A percentile compares a stretch with the other conserved stretches of the same genome.
Conservation (phyloP, 2,329 filamentous ascomycete species). For the Coniella vitis region DNA sequence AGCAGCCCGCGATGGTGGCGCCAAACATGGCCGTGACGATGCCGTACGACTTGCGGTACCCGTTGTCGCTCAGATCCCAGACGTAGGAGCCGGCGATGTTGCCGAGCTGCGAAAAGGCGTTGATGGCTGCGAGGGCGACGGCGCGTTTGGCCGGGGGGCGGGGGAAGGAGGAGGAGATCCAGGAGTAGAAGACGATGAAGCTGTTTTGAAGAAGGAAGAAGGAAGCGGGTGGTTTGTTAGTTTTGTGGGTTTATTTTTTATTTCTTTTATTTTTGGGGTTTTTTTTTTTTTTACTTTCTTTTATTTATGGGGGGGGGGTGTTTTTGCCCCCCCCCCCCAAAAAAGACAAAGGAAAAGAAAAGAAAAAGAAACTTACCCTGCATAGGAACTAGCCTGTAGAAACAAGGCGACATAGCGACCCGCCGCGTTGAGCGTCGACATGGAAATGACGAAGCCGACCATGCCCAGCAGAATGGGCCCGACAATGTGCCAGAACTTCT, state of each 20-base stretch:
- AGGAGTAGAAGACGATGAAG: constrained; percentile 52
- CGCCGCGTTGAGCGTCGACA: constrained; percentile 48
- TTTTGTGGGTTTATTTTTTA: too few relatives aligned
- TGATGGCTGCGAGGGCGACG: constrained; percentile 54
- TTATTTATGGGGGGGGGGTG: too few relatives aligned
- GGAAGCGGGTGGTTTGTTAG: too few relatives aligned
- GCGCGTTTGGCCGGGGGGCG: constrained; percentile 55
- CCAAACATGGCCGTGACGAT: constrained; percentile 61
- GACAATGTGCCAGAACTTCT: constrained; percentile 55
- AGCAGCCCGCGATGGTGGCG: constrained; percentile 47
- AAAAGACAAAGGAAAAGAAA: too few relatives aligned
- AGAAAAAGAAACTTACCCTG: constrained; percentile 28
- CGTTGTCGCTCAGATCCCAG: constrained; percentile 52
- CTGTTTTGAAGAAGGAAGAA: too few relatives aligned
- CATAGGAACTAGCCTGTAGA: constrained; percentile 51
- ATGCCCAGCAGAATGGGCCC: constrained; percentile 47
- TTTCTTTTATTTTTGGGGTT: too few relatives aligned
- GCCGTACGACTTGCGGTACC: constrained; percentile 57
- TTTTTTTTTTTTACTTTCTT: too few relatives aligned
- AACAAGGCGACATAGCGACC: constrained; percentile 56
- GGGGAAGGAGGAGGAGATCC: constrained; percentile 51
- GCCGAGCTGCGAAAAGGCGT: constrained; percentile 50
- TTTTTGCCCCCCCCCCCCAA: too few relatives aligned
- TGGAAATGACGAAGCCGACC: constrained; percentile 52
- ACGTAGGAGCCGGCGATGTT: constrained; percentile 58